These are phyloP conservation scores for Globisporangium paddicum DNA, from an alignment of 352 stramenopile genomes.

Conservation along the genomic window DNA sequence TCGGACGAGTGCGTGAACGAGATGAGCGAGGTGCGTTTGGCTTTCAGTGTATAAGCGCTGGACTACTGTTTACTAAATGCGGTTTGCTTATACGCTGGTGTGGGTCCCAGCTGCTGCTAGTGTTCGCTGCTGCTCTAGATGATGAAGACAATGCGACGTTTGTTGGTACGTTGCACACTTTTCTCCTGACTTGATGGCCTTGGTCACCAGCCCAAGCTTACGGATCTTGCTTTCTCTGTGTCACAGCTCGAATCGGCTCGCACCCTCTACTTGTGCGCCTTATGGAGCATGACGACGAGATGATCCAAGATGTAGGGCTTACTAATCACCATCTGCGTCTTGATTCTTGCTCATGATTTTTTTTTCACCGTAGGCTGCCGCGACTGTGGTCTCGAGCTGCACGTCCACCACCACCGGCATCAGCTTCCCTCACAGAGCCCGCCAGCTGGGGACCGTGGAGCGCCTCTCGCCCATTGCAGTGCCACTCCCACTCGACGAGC, in stretches of 20 bases:
- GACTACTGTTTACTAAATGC: too few relatives aligned
- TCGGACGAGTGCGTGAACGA: constrained; percentile 25
- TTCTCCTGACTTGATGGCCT: too few relatives aligned
- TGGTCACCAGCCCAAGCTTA: not conserved
- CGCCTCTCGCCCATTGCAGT: constrained; percentile 49
- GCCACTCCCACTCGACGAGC: constrained; percentile 53
- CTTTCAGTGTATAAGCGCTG: too few relatives aligned
- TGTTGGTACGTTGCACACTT: constrained; percentile 30
- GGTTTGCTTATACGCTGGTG: too few relatives aligned
- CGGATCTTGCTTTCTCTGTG: not conserved
- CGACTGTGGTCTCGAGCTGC: constrained; percentile 62
- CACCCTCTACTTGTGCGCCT: constrained; percentile 65
- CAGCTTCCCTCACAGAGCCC: constrained; percentile 59
- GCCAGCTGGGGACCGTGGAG: constrained; percentile 55
- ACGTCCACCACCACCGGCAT: constrained; percentile 58
- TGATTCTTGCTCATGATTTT: too few relatives aligned
- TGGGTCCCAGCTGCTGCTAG: constrained; percentile 25
- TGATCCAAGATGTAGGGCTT: constrained; percentile 61
- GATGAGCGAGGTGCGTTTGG: constrained; percentile 37
- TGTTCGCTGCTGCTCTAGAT: constrained; percentile 49
- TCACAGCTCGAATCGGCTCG: constrained; percentile 50
- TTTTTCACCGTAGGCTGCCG: constrained; percentile 44
- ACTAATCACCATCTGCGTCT: too few relatives aligned
- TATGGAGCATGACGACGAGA: constrained; percentile 74
- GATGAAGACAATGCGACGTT: constrained; percentile 84